Percentiles rank a stretch among this genome's conserved stretches.
Conservation (phyloP, 345 rosid genomes). For the Eucalyptus camaldulensis region DNA sequence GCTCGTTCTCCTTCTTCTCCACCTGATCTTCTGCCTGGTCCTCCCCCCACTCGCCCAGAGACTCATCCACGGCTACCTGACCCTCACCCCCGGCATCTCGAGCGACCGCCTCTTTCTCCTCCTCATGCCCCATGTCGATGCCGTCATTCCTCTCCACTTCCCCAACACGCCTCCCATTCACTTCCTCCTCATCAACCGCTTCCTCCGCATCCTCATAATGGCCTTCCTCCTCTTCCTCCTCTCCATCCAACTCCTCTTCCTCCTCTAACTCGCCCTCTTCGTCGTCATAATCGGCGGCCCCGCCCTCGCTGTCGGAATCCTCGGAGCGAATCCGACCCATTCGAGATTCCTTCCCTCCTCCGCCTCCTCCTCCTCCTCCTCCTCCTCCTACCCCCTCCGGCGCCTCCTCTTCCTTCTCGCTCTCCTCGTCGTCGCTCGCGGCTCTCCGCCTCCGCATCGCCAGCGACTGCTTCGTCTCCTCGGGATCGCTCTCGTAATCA, state of each 20-base stretch:
- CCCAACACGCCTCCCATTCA: slow-evolving; percentile 6
- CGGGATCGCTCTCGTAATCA: slow-evolving; percentile 88
- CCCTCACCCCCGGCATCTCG: slow-evolving; percentile 13
- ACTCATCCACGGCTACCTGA: slow-evolving; percentile 2
- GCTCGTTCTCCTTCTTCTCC: slow-evolving; percentile 68
- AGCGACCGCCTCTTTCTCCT: neutral
- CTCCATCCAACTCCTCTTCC: slow-evolving; percentile 14
- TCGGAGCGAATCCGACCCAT: slow-evolving; percentile 40
- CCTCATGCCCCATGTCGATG: neutral
- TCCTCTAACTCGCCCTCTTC: slow-evolving; percentile 24
- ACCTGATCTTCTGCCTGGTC: slow-evolving; percentile 16
- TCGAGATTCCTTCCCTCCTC: slow-evolving; percentile 5
- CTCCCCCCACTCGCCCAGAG: neutral
- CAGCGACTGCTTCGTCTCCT: slow-evolving; percentile 58
- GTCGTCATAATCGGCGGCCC: slow-evolving; percentile 42
- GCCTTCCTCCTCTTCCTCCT: slow-evolving; percentile 16
- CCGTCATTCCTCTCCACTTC: slow-evolving; percentile 12
- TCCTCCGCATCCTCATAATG: slow-evolving; percentile 17
- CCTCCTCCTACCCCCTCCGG: slow-evolving; percentile 3
- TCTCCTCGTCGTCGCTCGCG: slow-evolving; percentile 94
- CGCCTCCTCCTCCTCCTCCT: neutral
- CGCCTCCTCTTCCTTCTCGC: slow-evolving; percentile 8
- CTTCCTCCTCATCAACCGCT: slow-evolving; percentile 9
- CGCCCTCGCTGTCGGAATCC: slow-evolving; percentile 63
- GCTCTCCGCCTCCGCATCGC: slow-evolving; percentile 64